These are phyloP conservation scores for Microcera coccophila DNA, from an alignment of 2,329 filamentous ascomycete genomes.

Conservation along the genomic window DNA sequence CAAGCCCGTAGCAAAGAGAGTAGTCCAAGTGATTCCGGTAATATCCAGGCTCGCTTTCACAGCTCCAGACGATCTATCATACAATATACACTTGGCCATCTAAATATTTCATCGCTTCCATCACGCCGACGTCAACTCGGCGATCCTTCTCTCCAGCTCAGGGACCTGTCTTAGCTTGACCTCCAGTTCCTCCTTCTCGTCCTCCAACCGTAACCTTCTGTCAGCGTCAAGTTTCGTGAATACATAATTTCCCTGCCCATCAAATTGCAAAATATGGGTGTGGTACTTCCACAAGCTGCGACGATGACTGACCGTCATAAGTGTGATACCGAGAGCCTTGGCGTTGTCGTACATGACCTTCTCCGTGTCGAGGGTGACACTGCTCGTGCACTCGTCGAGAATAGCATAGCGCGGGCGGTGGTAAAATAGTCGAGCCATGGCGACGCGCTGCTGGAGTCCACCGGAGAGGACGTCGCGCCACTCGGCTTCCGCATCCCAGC, in stretches of 20 bases:
- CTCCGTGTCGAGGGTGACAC: conserved; percentile 92
- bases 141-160: conserved; percentile 80
- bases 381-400: conserved; percentile 92
- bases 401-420: conserved; percentile 92
- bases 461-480: conserved; percentile 94
- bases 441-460: conserved; percentile 90
- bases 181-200: conserved; percentile 94
- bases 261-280: conserved; percentile 89
- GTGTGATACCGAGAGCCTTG: conserved; percentile 83
- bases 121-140: conserved; percentile 59
- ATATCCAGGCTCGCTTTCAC: no score
- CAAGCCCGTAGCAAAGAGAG: no score
- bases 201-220: conserved; percentile 76
- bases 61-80: background rate
- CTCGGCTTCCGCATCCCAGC: conserved; percentile 92
- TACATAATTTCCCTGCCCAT: conserved; percentile 86
- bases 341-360: conserved; percentile 96
- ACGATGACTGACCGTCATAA: conserved; percentile 95
- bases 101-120: background rate
- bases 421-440: conserved; percentile 93
- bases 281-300: conserved; percentile 96
- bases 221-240: conserved; percentile 91
- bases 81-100: background rate
- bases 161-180: conserved; percentile 79
- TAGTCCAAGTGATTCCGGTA: no score